Evolutionary conservation across 2,329 filamentous ascomycete genomes (phyloP), one percentile per base, ranked within the genome.

Genomic region (Aspergillus aculeatus): DNA sequence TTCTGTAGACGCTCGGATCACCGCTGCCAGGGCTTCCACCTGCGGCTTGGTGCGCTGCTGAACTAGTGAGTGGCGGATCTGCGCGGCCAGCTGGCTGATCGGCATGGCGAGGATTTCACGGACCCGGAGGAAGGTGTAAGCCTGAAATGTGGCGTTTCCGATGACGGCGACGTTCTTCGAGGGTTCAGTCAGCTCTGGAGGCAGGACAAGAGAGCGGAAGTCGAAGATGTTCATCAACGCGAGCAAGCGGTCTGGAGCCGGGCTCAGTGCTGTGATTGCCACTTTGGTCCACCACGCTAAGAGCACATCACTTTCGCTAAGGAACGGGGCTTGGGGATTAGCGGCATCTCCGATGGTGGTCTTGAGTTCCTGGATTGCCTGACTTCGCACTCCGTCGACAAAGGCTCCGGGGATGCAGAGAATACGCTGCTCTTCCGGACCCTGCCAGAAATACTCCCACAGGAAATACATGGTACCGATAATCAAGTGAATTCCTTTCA

Each of bases 251-350:
- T 62, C 59, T 41, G 71, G 14, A 66, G 63, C 24, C 68, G 64
- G 44, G 66, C 65, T 16, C 58, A 61, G 50, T 2, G 54, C 51
- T 47, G 53, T 63, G 16, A 66, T 59, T 26, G 64, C 65, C n/a
- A 72, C 60, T 10, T 71, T 71, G 2, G 73, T 67, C 51, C 71
- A 64, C 77, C 80, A 83, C 1, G 77, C 78, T 1, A 72, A 66
- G 1, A 83, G 65, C 1, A 82, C 68, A 55, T 83, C 80, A 29
- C 77, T 75, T 23, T 82, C 78, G 62, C 78, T 81, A 32, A 83
- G 47, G 56, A 80, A 82, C 0, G 75, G 68, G 5, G 19, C 11
- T 14, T 11, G 21, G 4, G 47, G 4, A 49, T 2, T 10, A 2
- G n/a, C 19, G 3, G 9, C 58, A 52, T 53, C 60, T 14, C 21